Evolutionary conservation across 129 eudicot species (phyloP), one percentile per base, ranked within the genome.

Genomic region (Flaveria robusta): DNA sequence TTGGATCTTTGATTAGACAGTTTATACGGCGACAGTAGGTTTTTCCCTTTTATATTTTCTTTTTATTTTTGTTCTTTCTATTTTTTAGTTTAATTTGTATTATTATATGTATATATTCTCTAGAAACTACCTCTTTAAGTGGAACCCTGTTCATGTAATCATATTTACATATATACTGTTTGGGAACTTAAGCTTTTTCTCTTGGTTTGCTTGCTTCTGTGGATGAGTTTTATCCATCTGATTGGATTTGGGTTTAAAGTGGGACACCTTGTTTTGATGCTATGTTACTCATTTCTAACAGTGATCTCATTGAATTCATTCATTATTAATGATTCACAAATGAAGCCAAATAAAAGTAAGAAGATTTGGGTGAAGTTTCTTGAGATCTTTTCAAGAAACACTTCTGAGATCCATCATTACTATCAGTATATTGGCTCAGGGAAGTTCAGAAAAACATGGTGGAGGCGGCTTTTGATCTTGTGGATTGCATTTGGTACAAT

Each of bases 191-290:
- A 55, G 55, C 46, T 62, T 78, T 54, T 77, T 5, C 39, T 34
- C 39, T 71, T 70, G 9, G 64, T 68, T 47, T 54, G 76, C 69
- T 66, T 72, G 77, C 64, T 89, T 73, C 55, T 65, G 85, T 88
- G 85, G 90, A 93, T 90, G 97, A 93, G 91, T 85, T 85, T 88
- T 74, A 88, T 88, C 75, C 87, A 90, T 87, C 81, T 93, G 47
- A 70, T 87, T 85, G 97, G 97, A 69, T 84, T 93, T 88, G 97
- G 91, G 9, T 81, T 93, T 73, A 93, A 90, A 87, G 91, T 83
- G 81, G n/a, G 97, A 64, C 92, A 88, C 76, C 83, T 90, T 65
- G 71, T 93, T 68, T 80, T 86, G 91, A 75, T 87, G 85, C 84
- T 93, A 77, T 88, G 98, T 66, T 91, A 89, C 82, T 93, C 88